Evolutionary conservation across 139 green algal genomes (phyloP).

Genomic region (Ettlia oleoabundans): DNA sequence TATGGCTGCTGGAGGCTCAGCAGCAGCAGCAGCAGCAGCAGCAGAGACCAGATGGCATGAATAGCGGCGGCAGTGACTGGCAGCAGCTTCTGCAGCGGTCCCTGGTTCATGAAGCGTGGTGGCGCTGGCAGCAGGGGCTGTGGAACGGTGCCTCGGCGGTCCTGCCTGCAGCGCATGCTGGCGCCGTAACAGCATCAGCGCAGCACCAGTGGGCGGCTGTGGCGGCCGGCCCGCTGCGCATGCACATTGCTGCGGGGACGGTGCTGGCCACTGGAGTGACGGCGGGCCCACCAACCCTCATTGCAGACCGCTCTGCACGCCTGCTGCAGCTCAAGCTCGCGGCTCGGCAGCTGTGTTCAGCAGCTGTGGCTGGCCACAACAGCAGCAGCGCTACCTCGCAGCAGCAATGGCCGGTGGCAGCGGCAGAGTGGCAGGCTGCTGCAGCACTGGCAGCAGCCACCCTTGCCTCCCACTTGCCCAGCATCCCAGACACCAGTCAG

Average conservation of each 20-base stretch:
- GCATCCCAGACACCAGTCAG: slow-evolving; percentile 25
- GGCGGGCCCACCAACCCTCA: slow-evolving; percentile 27
- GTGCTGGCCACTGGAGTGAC: slow-evolving; percentile 31
- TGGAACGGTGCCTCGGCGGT: slow-evolving; percentile 38
- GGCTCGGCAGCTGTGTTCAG: slow-evolving; percentile 40
- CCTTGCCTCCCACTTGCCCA: slow-evolving; percentile 55
- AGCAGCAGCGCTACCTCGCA: too few relatives aligned
- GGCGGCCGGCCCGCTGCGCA: slow-evolving; percentile 19
- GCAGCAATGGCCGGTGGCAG: slow-evolving; percentile 6
- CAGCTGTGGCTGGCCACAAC: slow-evolving; percentile 15
- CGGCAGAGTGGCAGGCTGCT: slow-evolving; percentile 41
- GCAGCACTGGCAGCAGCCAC: slow-evolving; percentile 56
- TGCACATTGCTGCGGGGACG: slow-evolving; percentile 34
- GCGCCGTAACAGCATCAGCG: neutral
- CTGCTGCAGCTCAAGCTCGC: slow-evolving; percentile 81
- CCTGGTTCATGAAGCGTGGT: slow-evolving; percentile 80
- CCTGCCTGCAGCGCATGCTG: slow-evolving; percentile 16
- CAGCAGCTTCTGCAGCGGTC: slow-evolving; percentile 37
- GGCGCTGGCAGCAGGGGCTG: slow-evolving; percentile 68
- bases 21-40: neutral
- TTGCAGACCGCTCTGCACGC: slow-evolving; percentile 35
- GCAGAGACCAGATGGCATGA: too few relatives aligned
- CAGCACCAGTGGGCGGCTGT: slow-evolving; percentile 8
- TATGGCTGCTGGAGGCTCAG: slow-evolving; percentile 74
- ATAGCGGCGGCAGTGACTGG: slow-evolving; percentile 43